Evolutionary conservation across 352 stramenopile genomes (phyloP).

Genomic region (Pythium periplocum): DNA sequence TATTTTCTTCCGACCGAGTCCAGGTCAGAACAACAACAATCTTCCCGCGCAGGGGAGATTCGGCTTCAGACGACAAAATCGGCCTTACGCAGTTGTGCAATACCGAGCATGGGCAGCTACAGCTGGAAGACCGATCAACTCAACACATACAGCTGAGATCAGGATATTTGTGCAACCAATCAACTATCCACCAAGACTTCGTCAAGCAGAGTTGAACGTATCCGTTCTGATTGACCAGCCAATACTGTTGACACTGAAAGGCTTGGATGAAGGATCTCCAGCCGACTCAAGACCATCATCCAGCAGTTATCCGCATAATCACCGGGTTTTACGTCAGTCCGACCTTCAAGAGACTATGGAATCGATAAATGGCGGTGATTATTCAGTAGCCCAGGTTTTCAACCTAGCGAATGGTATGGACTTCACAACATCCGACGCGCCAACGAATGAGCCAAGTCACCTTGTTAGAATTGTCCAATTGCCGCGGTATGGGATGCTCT

Average conservation of each 20-base stretch:
- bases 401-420: no score
- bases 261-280: conserved; percentile 5
- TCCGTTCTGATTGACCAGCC: conserved; percentile 14
- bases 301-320: not conserved
- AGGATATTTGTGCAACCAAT: conserved; percentile 51
- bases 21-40: conserved; percentile 42
- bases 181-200: conserved; percentile 34
- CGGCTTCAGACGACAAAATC: not conserved
- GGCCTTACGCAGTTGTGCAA: conserved; percentile 13
- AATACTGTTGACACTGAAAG: conserved; percentile 29
- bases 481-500: conserved; percentile 46
- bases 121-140: conserved; percentile 21
- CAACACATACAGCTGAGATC: conserved; percentile 23
- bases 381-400: conserved; percentile 1
- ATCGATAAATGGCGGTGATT: not conserved
- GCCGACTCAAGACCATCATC: not conserved
- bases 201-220: conserved; percentile 17
- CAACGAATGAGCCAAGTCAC: conserved; percentile 13
- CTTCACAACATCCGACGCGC: not conserved
- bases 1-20: conserved; percentile 44
- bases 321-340: not conserved
- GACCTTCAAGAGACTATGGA: not conserved
- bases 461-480: conserved; percentile 37
- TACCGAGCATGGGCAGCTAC: conserved; percentile 28
- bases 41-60: conserved; percentile 15